Evolutionary conservation across 805 yeast species (phyloP).

Genomic region (Wickerhamiella allomyrinae): DNA sequence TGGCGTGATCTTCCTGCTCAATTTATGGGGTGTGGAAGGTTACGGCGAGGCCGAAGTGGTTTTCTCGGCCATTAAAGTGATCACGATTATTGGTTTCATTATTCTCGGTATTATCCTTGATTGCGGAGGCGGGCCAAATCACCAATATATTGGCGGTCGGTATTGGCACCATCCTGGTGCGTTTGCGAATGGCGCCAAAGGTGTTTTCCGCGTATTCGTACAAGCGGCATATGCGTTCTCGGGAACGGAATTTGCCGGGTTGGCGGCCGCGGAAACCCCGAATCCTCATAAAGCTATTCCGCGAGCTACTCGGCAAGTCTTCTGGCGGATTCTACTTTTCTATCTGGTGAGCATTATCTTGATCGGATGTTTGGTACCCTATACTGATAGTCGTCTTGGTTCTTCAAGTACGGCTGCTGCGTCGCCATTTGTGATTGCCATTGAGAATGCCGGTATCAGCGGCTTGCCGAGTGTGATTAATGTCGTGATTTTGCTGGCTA

Average conservation of each 20-base stretch:
- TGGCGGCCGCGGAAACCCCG: conserved; percentile 62
- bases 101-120: conserved; percentile 42
- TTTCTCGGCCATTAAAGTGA: conserved; percentile 41
- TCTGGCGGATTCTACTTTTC: conserved; percentile 66
- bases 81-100: conserved; percentile 47
- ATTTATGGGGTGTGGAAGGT: conserved; percentile 42
- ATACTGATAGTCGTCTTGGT: conserved; percentile 34
- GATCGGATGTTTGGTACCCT: conserved; percentile 64
- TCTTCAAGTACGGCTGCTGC: conserved; percentile 38
- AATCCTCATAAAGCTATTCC: conserved; percentile 58
- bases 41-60: conserved; percentile 57
- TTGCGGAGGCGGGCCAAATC: conserved; percentile 44
- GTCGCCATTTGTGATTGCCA: conserved; percentile 63
- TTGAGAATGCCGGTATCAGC: conserved; percentile 46
- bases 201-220: conserved; percentile 48
- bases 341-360: conserved; percentile 46
- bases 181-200: conserved; percentile 48
- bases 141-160: conserved; percentile 38
- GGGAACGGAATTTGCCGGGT: conserved; percentile 59
- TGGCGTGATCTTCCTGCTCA: conserved; percentile 32
- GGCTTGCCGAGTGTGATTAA: conserved; percentile 60
- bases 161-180: conserved; percentile 55
- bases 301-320: conserved; percentile 63
- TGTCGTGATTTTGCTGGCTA: conserved; percentile 53
- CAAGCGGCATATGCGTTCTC: conserved; percentile 60